Conservation (phyloP, 306 rosid species). For the Vigna unguiculata region DNA sequence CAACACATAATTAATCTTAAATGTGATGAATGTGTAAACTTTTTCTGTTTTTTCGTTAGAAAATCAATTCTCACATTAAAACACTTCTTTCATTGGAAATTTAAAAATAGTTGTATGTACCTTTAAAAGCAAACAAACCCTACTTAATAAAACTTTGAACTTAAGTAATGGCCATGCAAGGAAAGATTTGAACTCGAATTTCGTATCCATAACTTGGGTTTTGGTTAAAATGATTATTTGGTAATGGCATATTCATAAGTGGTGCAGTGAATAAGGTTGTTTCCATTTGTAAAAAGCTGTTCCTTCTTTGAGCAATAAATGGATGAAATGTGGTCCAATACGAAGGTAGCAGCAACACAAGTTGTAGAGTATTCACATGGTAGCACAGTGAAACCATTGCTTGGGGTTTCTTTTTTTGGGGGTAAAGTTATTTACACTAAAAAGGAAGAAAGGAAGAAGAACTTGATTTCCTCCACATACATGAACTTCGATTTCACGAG, state of each 20-base stretch:
- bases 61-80: neutral
- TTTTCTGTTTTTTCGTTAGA: too few relatives aligned
- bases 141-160: neutral
- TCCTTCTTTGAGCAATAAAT: conserved; percentile 25
- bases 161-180: neutral
- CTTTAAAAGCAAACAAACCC: neutral
- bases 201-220: too few relatives aligned
- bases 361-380: conserved; percentile 57
- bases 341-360: neutral
- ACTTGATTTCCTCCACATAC: conserved; percentile 48
- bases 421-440: conserved; percentile 31
- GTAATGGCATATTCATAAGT: too few relatives aligned
- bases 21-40: neutral
- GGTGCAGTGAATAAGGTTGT: conserved; percentile 6
- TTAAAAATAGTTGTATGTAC: neutral
- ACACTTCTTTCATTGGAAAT: neutral
- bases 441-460: conserved; percentile 32
- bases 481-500: conserved; percentile 56
- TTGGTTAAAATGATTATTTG: too few relatives aligned
- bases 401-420: conserved; percentile 33
- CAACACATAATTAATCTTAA: too few relatives aligned
- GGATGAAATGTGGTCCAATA: conserved; percentile 45
- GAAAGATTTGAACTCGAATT: neutral
- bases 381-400: conserved; percentile 49
- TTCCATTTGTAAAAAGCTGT: conserved; percentile 27